phyloP scores from a whole-genome alignment of 1,139 yeast species.

The Suhomyces taliae region DNA sequence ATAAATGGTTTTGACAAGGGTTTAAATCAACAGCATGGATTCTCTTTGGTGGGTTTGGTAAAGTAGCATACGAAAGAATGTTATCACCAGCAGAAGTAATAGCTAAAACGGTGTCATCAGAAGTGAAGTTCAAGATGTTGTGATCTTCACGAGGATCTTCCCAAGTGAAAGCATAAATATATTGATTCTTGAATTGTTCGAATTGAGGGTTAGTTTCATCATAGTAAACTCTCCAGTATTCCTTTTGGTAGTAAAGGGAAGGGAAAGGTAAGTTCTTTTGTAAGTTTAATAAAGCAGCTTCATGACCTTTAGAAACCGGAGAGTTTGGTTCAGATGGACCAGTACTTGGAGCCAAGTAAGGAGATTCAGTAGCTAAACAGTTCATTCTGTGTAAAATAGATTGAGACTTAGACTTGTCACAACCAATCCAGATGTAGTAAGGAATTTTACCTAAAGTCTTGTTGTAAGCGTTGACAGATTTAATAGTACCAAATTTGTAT shows the following conservation, averaged over 20 bases:
- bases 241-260: slow-evolving; percentile 72
- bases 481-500: slow-evolving; percentile 76
- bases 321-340: slow-evolving; percentile 11
- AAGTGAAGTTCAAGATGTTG: slow-evolving; percentile 57
- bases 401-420: slow-evolving; percentile 64
- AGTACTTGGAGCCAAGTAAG: slow-evolving; percentile 65
- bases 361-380: slow-evolving; percentile 77
- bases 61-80: slow-evolving; percentile 67
- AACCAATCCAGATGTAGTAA: slow-evolving; percentile 80
- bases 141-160: slow-evolving; percentile 86
- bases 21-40: slow-evolving; percentile 85
- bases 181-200: slow-evolving; percentile 72
- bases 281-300: slow-evolving; percentile 65
- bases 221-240: slow-evolving; percentile 77
- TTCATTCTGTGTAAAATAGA: slow-evolving; percentile 64
- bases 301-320: slow-evolving; percentile 63
- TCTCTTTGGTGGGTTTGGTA: slow-evolving; percentile 69
- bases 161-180: slow-evolving; percentile 87
- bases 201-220: slow-evolving; percentile 69
- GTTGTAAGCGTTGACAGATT: slow-evolving; percentile 68
- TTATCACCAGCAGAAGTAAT: slow-evolving; percentile 89
- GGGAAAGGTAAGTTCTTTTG: slow-evolving; percentile 74
- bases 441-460: slow-evolving; percentile 69
- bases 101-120: slow-evolving; percentile 72
- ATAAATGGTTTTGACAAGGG: slow-evolving; percentile 78